A percentile compares a stretch with the other conserved stretches of the same genome.
Conservation (phyloP, 2,329 filamentous ascomycete genomes). For the Trichoderma endophyticum region DNA sequence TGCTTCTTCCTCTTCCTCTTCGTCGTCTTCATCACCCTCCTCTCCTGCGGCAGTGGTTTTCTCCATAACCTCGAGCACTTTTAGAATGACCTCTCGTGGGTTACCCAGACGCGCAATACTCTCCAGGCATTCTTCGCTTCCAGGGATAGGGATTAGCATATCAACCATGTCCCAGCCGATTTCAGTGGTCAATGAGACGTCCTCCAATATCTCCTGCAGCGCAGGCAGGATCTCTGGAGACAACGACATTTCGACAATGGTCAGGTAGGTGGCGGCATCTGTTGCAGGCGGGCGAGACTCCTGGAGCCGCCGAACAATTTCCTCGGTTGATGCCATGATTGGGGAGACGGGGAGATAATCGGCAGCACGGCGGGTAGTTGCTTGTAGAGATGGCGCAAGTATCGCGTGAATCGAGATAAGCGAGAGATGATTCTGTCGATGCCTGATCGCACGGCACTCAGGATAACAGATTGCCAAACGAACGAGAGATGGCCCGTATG, state of each 20-base stretch:
- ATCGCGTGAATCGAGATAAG: not conserved
- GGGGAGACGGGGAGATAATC: not conserved
- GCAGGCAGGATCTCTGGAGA: constrained; percentile 63
- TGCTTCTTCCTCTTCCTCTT: constrained; percentile 18
- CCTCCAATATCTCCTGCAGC: constrained; percentile 66
- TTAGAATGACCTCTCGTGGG: constrained; percentile 76
- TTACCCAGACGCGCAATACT: constrained; percentile 75
- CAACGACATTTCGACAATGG: constrained; percentile 71
- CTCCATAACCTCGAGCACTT: constrained; percentile 71
- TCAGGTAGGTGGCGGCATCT: constrained; percentile 74
- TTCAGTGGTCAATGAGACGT: constrained; percentile 65
- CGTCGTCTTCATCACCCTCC: not conserved
- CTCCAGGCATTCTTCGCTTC: constrained; percentile 67
- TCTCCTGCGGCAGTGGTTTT: constrained; percentile 37
- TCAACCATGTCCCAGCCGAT: constrained; percentile 84
- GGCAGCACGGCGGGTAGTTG: not conserved
- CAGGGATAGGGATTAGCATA: constrained; percentile 65
- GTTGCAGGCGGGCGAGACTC: constrained; percentile 51
- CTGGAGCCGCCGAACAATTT: constrained; percentile 44
- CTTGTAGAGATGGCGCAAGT: not conserved
- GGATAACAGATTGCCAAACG: not conserved
- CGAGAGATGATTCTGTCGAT: not conserved
- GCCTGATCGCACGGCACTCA: not conserved
- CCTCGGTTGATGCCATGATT: constrained; percentile 35
- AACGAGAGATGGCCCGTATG: not conserved